A percentile compares a stretch with the other conserved stretches of the same genome.
These are phyloP conservation scores for Mrakia gelida DNA, from an alignment of 768 basidiomycete genomes.

Conservation along the genomic window DNA sequence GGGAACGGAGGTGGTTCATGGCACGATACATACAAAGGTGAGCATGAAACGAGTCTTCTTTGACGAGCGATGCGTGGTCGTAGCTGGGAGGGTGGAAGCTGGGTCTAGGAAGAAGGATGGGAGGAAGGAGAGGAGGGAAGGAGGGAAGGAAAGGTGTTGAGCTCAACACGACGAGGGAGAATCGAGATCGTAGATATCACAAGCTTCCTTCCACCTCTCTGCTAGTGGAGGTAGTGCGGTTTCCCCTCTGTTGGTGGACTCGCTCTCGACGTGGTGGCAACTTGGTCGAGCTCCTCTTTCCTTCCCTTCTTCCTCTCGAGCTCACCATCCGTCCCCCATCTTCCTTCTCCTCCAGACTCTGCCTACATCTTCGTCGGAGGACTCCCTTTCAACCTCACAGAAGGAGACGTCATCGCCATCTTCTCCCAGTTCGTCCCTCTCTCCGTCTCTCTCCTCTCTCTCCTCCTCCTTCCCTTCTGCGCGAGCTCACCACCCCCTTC, in stretches of 20 bases:
- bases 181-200: too few species aligned
- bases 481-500: too few species aligned
- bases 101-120: neutral
- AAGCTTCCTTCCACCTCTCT: too few species aligned
- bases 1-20: slow-evolving; percentile 62
- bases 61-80: neutral
- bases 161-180: neutral
- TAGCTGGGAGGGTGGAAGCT: neutral
- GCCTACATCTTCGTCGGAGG: slow-evolving; percentile 94
- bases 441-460: neutral
- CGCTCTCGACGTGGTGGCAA: neutral
- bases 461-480: slow-evolving; percentile 23
- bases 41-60: slow-evolving; percentile 22
- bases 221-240: too few species aligned
- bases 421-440: slow-evolving; percentile 80
- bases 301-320: neutral
- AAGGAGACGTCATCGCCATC: slow-evolving; percentile 94
- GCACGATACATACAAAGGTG: slow-evolving; percentile 94
- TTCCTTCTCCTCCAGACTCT: slow-evolving; percentile 57
- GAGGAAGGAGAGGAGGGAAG: neutral
- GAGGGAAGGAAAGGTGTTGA: neutral
- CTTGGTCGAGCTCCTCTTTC: neutral
- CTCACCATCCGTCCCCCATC: neutral
- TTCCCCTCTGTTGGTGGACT: neutral
- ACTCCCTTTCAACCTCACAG: slow-evolving; percentile 79